phyloP scores from a whole-genome alignment of 2,329 filamentous ascomycete genomes.

The Myriosclerotinia duriaeana region DNA sequence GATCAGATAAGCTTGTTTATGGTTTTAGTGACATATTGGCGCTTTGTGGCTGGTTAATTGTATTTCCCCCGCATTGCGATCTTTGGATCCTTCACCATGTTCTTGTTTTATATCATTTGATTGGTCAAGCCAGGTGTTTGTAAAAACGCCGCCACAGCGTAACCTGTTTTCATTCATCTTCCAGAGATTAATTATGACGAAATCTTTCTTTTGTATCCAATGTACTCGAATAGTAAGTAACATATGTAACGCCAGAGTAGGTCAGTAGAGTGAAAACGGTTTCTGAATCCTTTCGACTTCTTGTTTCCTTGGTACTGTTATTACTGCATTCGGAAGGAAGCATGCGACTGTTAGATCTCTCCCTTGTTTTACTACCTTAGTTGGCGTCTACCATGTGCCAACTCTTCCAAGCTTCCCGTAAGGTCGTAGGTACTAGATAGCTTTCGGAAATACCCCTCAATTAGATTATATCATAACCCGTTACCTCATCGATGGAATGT shows the following conservation, averaged over 20 bases:
- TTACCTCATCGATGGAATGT: neutral
- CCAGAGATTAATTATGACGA: conserved; percentile 6
- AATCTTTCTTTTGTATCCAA: neutral
- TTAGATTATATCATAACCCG: conserved; percentile 17
- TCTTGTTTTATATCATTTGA: neutral
- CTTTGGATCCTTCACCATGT: neutral
- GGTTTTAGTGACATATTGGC: conserved; percentile 5
- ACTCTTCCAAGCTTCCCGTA: conserved; percentile 17
- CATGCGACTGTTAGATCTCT: neutral
- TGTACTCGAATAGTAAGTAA: neutral
- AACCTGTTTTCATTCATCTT: conserved; percentile 5
- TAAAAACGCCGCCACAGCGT: conserved; percentile 7
- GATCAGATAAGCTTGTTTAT: conserved; percentile 15
- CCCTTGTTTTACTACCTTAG: conserved; percentile 1
- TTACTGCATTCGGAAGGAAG: conserved; percentile 5
- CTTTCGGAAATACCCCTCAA: neutral
- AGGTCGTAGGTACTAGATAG: neutral
- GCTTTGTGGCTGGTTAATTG: conserved; percentile 12
- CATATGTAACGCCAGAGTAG: neutral
- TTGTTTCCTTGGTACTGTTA: conserved; percentile 9
- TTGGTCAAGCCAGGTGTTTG: neutral
- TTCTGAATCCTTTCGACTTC: neutral
- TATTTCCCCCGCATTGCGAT: neutral
- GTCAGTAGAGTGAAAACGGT: neutral
- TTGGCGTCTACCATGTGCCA: conserved; percentile 17